These are phyloP conservation scores for Torulaspora franciscae DNA, from an alignment of 805 yeast genomes.

Conservation along the genomic window DNA sequence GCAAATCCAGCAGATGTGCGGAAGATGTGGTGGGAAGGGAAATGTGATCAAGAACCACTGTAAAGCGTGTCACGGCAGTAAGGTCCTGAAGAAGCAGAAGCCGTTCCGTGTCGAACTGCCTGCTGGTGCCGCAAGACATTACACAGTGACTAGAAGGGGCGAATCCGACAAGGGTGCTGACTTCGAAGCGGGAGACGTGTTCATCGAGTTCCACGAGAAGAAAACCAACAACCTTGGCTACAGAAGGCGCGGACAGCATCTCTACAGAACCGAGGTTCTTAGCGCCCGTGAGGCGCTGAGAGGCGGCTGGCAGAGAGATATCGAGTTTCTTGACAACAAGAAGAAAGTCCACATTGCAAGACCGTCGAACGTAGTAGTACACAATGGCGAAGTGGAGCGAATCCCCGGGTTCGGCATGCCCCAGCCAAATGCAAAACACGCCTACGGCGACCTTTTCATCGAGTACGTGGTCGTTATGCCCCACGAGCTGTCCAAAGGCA, in stretches of 20 bases:
- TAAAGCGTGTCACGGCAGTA: constrained; percentile 62
- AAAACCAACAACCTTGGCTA: constrained; percentile 62
- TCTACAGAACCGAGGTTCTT: constrained; percentile 78
- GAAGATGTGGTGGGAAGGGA: constrained; percentile 76
- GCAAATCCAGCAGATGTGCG: constrained; percentile 74
- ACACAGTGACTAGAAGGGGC: constrained; percentile 55
- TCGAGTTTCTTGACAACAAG: constrained; percentile 62
- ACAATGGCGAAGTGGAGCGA: constrained; percentile 67
- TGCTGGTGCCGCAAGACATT: constrained; percentile 66
- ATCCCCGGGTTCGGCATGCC: constrained; percentile 88
- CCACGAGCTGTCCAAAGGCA: constrained; percentile 11
- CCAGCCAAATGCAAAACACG: constrained; percentile 26
- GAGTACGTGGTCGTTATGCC: constrained; percentile 48
- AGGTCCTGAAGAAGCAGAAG: constrained; percentile 54
- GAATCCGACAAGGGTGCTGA: constrained; percentile 86
- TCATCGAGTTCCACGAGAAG: constrained; percentile 56
- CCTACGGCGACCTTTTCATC: constrained; percentile 48
- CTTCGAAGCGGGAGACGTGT: constrained; percentile 73
- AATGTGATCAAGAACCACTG: constrained; percentile 60
- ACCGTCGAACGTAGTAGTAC: constrained; percentile 46
- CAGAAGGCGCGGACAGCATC: constrained; percentile 66
- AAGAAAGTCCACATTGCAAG: constrained; percentile 47
- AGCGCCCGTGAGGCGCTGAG: constrained; percentile 62
- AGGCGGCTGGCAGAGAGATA: constrained; percentile 76
- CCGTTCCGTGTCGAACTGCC: constrained; percentile 56